Base-by-base conservation (phyloP, 768 basidiomycete species). In the Chlorophyllum brunneum region DNA sequence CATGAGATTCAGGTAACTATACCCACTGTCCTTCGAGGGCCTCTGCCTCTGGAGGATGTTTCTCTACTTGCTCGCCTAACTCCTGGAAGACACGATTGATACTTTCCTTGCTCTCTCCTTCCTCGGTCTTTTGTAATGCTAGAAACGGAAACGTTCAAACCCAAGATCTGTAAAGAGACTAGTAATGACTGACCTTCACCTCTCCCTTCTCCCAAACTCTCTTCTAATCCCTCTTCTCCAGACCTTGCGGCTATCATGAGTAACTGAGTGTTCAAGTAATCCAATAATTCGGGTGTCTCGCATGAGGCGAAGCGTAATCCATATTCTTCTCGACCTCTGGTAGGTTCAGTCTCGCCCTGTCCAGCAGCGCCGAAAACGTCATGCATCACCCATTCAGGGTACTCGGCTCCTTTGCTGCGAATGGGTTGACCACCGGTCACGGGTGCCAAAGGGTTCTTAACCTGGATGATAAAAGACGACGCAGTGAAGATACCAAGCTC, bases 361-460 rank as follows among this genome's bases (percentile, higher is more conserved):
- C 55, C 47, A 13, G 55, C 42, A 9, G 58, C 39, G 5, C 79
- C 80, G 58, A 83, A 85, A 2, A 82, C 74, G 22, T 65, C 61
- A 1, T 63, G 57, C 71, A 80, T 69, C 43, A 83, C 70, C 50
- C 67, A 69, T 3, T 72, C 66, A 0, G 80, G 75, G 59, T 79
- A 81, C 8, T 73, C 63, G 3, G 74, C 72, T 4, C 70, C 65
- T 49, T 70, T 73, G 0, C 62, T 54, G 26, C 60, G 65, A 1
- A 56, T 56, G 38, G 68, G 69, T 23, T 56, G 61, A 0, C 69
- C 67, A 0, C 62, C 72, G 2, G 68, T 68, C 2, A 66, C 64
- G 0, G 78, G 72, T 9, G 77, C 77, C 0, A 76, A 66, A 0
- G 81, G 81, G 54, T 84, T 83, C 67, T 82, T 85, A 42, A 84